Evolutionary conservation across 257 asterid genomes (phyloP).

Genomic region (Forsythia suspensa): DNA sequence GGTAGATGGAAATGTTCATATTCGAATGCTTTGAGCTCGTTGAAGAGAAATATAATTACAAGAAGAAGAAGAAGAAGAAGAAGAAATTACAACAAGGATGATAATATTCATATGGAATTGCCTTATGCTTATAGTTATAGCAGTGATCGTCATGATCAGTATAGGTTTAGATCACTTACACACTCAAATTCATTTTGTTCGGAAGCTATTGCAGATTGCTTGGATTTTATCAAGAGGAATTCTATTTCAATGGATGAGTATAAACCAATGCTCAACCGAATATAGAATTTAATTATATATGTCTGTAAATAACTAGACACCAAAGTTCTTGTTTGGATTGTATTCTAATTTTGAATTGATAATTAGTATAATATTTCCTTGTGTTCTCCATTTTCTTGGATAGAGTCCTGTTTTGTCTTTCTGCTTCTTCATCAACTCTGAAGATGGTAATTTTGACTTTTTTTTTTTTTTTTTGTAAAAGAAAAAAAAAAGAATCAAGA

Average conservation of each 20-base stretch:
- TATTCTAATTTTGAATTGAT: background rate
- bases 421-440: background rate
- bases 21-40: slow-evolving; percentile 16
- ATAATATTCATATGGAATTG: background rate
- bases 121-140: background rate
- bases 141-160: slow-evolving; percentile 1
- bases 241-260: slow-evolving; percentile 50
- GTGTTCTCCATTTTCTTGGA: slow-evolving; percentile 1
- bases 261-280: slow-evolving; percentile 33
- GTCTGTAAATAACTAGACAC: background rate
- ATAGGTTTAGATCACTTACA: slow-evolving; percentile 26
- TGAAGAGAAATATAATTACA: slow-evolving; percentile 19
- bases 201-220: slow-evolving; percentile 59
- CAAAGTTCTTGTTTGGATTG: background rate
- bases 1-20: slow-evolving; percentile 29
- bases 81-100: background rate
- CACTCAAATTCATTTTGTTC: slow-evolving; percentile 58
- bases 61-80: slow-evolving; percentile 6
- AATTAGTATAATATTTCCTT: background rate
- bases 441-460: background rate
- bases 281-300: slow-evolving; percentile 2
- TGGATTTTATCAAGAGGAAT: slow-evolving; percentile 59
- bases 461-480: background rate
- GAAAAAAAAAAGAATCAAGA: background rate
- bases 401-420: slow-evolving; percentile 18